A percentile compares a stretch with the other conserved stretches of the same genome.
Conservation (phyloP, 83 land plant species). For the Diphasiastrum complanatum region DNA sequence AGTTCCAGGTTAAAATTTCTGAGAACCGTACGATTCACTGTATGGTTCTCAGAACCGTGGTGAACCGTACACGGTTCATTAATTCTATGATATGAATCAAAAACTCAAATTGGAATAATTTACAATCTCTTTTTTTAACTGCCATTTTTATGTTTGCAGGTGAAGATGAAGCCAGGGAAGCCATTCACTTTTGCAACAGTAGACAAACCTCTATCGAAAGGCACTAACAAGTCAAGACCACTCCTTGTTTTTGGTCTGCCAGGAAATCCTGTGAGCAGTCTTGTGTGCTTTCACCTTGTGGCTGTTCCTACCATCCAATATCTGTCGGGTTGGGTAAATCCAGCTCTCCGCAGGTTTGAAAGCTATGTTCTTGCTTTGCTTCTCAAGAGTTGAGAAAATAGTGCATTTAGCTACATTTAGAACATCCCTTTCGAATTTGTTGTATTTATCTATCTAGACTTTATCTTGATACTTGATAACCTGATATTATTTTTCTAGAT, state of each 20-base stretch:
- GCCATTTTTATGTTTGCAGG: conserved; percentile 33
- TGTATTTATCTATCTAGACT: no score
- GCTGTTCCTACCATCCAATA: conserved; percentile 69
- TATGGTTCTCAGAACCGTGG: no score
- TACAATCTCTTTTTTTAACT: neutral
- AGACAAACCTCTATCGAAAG: conserved; percentile 15
- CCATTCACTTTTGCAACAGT: conserved; percentile 90
- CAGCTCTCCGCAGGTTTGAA: conserved; percentile 55
- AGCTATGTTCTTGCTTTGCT: no score
- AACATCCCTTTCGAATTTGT: no score
- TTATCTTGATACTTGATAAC: no score
- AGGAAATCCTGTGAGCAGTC: conserved; percentile 93
- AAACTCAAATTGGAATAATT: no score
- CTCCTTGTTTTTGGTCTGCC: conserved; percentile 88
- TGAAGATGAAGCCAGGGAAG: conserved; percentile 88
- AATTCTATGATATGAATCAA: no score
- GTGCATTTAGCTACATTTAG: no score
- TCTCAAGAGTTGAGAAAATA: no score
- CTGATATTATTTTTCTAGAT: neutral
- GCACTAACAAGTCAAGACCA: conserved; percentile 18
- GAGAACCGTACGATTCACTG: no score
- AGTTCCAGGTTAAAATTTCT: no score
- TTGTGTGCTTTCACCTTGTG: conserved; percentile 74
- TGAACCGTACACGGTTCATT: no score
- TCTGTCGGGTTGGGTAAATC: conserved; percentile 68